These are phyloP conservation scores for Trifolium repens DNA, from an alignment of 306 rosid species.

Conservation along the genomic window DNA sequence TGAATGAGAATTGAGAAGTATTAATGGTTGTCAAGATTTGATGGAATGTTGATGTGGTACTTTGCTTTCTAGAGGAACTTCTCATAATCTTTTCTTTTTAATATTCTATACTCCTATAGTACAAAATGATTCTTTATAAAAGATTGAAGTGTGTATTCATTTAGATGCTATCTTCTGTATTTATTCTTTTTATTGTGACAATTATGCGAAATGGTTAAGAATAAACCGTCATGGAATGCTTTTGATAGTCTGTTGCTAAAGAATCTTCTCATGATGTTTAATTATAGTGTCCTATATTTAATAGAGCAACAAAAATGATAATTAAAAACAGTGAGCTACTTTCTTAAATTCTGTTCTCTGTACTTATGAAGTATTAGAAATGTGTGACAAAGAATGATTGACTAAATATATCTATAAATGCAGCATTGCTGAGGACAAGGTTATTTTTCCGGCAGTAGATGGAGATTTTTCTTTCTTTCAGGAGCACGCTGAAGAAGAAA, in stretches of 20 bases:
- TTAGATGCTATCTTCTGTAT: slow-evolving; percentile 24
- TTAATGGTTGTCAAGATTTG: slow-evolving; percentile 14
- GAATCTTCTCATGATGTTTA: slow-evolving; percentile 13
- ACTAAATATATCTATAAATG: slow-evolving; percentile 47
- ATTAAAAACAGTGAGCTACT: background rate
- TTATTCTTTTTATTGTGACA: slow-evolving; percentile 22
- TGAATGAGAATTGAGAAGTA: slow-evolving; percentile 14
- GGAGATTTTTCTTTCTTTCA: slow-evolving; percentile 84
- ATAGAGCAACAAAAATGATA: slow-evolving; percentile 31
- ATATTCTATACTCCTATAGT: background rate
- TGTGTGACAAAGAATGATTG: slow-evolving; percentile 6
- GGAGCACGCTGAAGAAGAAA: slow-evolving; percentile 96
- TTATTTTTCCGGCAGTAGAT: slow-evolving; percentile 96
- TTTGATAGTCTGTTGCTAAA: slow-evolving; percentile 23
- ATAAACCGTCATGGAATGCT: slow-evolving; percentile 26
- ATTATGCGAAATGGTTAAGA: slow-evolving; percentile 17
- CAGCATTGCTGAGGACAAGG: slow-evolving; percentile 99
- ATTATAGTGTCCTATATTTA: slow-evolving; percentile 22
- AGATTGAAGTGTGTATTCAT: slow-evolving; percentile 4
- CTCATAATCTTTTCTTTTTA: slow-evolving; percentile 18
- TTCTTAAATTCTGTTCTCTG: slow-evolving; percentile 21
- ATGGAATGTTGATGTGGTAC: slow-evolving; percentile 11
- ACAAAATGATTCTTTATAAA: slow-evolving; percentile 26
- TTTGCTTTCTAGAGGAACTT: slow-evolving; percentile 26
- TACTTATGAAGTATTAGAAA: slow-evolving; percentile 14